phyloP scores from a whole-genome alignment of 2,329 filamentous ascomycete genomes.

The Xylaria hypoxylon region DNA sequence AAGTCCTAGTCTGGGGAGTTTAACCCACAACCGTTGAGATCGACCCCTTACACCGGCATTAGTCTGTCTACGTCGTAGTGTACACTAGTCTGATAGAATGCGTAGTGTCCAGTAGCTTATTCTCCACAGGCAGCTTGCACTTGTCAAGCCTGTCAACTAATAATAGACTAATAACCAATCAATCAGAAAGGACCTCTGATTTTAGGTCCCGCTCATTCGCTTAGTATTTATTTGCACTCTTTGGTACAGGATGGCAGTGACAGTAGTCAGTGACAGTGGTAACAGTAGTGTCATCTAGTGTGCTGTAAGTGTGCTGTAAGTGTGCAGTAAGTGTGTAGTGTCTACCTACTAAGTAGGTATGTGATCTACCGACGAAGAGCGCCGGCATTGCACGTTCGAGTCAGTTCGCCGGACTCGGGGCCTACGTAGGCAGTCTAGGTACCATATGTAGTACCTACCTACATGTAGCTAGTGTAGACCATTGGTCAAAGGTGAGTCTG shows the following conservation, averaged over 20 bases:
- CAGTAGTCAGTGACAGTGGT: too few species aligned
- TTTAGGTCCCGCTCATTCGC: constrained; percentile 13
- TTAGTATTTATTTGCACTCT: constrained; percentile 1
- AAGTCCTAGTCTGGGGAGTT: background rate
- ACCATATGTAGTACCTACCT: too few species aligned
- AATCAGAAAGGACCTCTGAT: constrained; percentile 1
- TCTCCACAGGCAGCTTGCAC: background rate
- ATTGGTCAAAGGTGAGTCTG: background rate
- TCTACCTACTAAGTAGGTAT: background rate
- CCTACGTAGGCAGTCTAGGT: background rate
- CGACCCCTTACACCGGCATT: constrained; percentile 22
- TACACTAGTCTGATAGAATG: too few species aligned
- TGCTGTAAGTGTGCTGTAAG: too few species aligned
- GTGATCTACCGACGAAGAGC: constrained; percentile 20
- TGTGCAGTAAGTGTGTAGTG: background rate
- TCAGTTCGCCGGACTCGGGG: constrained; percentile 22
- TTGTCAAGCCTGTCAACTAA: constrained; percentile 35
- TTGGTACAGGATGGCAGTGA: too few species aligned
- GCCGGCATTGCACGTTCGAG: constrained; percentile 21
- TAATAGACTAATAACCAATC: constrained; percentile 22
- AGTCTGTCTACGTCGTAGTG: background rate
- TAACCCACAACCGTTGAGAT: constrained; percentile 29
- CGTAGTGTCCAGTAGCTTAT: constrained; percentile 12
- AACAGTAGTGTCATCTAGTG: too few species aligned
- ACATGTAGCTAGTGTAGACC: too few species aligned